Percentiles rank a stretch among this genome's conserved stretches.
Evolutionary conservation across 176 grass and related monocot genomes (phyloP).

Genomic region (Triticum timopheevii): DNA sequence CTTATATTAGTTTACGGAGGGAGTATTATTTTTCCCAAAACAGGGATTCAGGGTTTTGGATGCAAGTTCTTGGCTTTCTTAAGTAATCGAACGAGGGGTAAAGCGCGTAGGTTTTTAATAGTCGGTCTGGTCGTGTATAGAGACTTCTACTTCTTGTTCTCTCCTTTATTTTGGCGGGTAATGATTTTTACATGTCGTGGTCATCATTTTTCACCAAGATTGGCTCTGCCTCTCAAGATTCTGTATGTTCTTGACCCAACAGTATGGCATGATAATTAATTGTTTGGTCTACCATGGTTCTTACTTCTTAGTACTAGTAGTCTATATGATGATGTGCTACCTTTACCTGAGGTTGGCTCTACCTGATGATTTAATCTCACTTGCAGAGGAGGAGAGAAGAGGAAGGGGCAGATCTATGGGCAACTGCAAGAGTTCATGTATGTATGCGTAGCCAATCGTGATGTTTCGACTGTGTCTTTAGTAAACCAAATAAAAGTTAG

Average conservation of each 20-base stretch:
- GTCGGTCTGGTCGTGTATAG: background rate
- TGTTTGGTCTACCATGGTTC: background rate
- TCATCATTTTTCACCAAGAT: background rate
- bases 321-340: background rate
- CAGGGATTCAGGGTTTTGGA: background rate
- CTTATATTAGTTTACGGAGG: too few species aligned
- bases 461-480: background rate
- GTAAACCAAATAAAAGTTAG: background rate
- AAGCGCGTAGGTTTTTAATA: background rate
- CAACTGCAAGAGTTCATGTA: background rate
- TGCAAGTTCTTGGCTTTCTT: conserved; percentile 13
- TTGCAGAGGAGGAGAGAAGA: background rate
- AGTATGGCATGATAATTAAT: background rate
- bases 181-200: background rate
- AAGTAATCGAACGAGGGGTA: background rate
- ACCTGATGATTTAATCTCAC: background rate
- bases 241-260: background rate
- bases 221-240: background rate
- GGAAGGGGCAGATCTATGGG: background rate
- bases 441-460: background rate
- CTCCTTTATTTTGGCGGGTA: background rate
- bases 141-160: background rate
- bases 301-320: background rate
- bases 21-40: background rate
- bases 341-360: background rate